Percentiles rank a stretch among this genome's conserved stretches.
phyloP scores from a whole-genome alignment of 176 grass and related monocot species.

The Eragrostis curvula region DNA sequence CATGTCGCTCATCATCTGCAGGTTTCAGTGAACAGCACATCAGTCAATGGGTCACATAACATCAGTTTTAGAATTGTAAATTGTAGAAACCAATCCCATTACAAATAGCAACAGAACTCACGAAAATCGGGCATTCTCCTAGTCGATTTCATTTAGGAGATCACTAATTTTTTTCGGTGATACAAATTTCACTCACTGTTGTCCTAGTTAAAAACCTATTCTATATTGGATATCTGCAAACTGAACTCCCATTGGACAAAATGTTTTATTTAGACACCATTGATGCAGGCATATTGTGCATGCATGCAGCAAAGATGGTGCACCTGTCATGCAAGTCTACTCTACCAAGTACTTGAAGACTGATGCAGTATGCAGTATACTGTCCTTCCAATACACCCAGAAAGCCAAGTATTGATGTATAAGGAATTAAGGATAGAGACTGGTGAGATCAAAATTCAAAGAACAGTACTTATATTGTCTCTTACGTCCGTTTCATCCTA shows the following conservation, averaged over 20 bases:
- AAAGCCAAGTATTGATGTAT: conserved; percentile 9
- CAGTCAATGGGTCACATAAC: not conserved
- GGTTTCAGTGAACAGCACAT: conserved; percentile 40
- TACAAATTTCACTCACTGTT: conserved; percentile 8
- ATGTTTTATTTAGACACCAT: not conserved
- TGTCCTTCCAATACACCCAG: not conserved
- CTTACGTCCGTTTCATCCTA: conserved; percentile 1
- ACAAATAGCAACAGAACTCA: not conserved
- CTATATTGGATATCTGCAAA: not conserved
- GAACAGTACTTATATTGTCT: not conserved
- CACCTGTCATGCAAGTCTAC: conserved; percentile 15
- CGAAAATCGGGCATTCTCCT: not conserved
- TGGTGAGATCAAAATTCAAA: not conserved
- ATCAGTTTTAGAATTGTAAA: not conserved
- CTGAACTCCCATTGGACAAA: not conserved
- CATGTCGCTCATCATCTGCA: conserved; percentile 54
- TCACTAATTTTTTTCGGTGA: not conserved
- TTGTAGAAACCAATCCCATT: not conserved
- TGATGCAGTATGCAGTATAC: not conserved
- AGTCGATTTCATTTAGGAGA: not conserved
- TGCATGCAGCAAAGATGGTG: conserved; percentile 9
- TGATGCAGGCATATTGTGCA: not conserved
- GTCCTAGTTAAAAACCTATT: not conserved
- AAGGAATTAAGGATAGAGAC: conserved; percentile 17
- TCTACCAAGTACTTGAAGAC: not conserved